Evolutionary conservation across 495 filamentous ascomycete species (phyloP).

Genomic region (Podospora bellae-mahoneyi): DNA sequence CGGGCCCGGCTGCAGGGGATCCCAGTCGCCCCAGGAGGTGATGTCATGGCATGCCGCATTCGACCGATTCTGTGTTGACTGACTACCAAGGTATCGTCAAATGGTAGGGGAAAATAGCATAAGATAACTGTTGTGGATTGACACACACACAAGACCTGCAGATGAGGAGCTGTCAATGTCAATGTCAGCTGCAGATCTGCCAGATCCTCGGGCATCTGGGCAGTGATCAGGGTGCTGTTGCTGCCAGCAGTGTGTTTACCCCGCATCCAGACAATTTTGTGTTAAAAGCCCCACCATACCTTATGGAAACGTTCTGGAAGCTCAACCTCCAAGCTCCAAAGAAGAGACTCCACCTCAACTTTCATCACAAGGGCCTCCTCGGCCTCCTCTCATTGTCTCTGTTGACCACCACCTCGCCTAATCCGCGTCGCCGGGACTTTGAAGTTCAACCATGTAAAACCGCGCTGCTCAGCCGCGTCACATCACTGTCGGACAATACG

Average conservation of each 20-base stretch:
- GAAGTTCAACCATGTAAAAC: neutral
- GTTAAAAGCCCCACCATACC: neutral
- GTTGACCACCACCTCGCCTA: too few relatives aligned
- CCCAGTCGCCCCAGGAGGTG: neutral
- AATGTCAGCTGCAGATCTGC: too few relatives aligned
- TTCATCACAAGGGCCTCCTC: too few relatives aligned
- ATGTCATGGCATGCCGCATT: neutral
- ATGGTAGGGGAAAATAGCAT: too few relatives aligned
- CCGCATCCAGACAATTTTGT: neutral
- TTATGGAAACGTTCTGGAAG: neutral
- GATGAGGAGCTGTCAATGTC: too few relatives aligned
- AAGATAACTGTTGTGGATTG: too few relatives aligned
- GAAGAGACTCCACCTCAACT: neutral
- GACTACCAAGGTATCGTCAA: too few relatives aligned
- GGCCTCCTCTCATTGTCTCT: too few relatives aligned
- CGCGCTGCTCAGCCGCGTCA: neutral
- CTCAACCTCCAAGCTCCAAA: neutral
- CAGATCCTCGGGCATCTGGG: too few relatives aligned
- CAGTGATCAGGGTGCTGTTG: too few relatives aligned
- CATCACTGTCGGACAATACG: neutral
- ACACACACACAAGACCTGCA: too few relatives aligned
- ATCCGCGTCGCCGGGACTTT: neutral
- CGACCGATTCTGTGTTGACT: neutral
- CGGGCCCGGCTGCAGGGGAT: neutral
- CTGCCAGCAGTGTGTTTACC: neutral